These are phyloP conservation scores for Rhizopogon sp. DNA, from an alignment of 768 basidiomycete genomes.

Conservation along the genomic window DNA sequence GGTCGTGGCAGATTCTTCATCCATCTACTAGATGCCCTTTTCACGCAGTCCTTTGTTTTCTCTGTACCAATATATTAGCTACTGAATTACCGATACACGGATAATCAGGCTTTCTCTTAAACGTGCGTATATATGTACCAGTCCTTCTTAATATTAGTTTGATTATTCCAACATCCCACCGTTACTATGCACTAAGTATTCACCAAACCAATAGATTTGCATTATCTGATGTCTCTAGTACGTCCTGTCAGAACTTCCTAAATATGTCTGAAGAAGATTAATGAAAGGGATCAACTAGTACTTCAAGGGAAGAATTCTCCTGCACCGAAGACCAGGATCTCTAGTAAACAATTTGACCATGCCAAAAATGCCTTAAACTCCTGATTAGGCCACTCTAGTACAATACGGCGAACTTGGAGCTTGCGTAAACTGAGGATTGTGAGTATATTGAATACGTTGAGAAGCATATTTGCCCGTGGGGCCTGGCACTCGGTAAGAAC, in stretches of 20 bases:
- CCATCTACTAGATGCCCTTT: background rate
- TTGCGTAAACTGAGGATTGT: background rate
- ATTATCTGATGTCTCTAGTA: no score
- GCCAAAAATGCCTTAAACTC: background rate
- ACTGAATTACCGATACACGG: background rate
- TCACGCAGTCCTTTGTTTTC: background rate
- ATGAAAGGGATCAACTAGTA: background rate
- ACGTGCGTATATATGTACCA: no score
- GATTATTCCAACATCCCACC: no score
- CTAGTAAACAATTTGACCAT: background rate
- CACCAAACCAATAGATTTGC: no score
- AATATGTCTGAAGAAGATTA: no score
- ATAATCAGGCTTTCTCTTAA: no score
- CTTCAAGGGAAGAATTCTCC: background rate
- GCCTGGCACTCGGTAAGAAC: no score
- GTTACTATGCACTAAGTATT: no score
- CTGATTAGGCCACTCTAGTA: background rate
- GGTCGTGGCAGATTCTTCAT: background rate
- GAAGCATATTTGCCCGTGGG: no score
- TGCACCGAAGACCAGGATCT: background rate
- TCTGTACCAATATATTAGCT: background rate
- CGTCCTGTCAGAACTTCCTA: no score
- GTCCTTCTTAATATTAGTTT: no score
- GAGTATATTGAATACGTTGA: background rate
- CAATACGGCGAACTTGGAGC: background rate